Percentiles rank a stretch among this genome's conserved stretches.
These are phyloP conservation scores for Aspergillus panamensis DNA, from an alignment of 495 filamentous ascomycete genomes.

Conservation along the genomic window DNA sequence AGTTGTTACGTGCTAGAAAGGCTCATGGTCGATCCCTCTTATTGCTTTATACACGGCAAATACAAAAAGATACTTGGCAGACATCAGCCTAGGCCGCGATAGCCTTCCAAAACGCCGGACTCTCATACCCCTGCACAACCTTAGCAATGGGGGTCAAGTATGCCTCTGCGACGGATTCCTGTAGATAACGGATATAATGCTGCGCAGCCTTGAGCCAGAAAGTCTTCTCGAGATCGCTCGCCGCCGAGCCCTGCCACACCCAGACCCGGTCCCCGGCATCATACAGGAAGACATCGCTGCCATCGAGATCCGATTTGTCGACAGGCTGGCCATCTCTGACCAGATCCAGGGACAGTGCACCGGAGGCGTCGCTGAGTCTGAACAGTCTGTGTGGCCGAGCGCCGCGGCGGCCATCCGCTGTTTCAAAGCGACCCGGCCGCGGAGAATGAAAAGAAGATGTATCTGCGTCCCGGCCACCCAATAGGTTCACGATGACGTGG, in stretches of 20 bases:
- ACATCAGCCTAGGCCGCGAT: not conserved
- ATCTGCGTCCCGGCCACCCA: conserved; percentile 48
- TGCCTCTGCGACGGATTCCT: conserved; percentile 35
- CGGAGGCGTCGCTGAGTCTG: conserved; percentile 53
- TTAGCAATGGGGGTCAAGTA: conserved; percentile 50
- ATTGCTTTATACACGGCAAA: too few species aligned
- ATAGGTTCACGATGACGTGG: conserved; percentile 47
- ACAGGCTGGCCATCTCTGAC: conserved; percentile 49
- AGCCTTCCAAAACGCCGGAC: conserved; percentile 38
- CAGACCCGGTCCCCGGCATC: conserved; percentile 51
- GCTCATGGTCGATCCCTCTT: too few species aligned
- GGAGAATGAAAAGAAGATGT: not conserved
- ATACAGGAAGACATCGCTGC: conserved; percentile 57
- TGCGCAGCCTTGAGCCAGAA: conserved; percentile 57
- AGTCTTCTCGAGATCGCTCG: conserved; percentile 52
- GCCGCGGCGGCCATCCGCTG: conserved; percentile 5
- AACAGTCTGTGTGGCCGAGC: conserved; percentile 46
- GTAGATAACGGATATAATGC: conserved; percentile 48
- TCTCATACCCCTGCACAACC: conserved; percentile 52
- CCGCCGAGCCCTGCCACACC: conserved; percentile 57
- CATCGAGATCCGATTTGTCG: conserved; percentile 43
- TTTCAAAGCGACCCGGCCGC: not conserved
- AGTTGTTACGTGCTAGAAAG: too few species aligned
- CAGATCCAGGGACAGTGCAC: conserved; percentile 48
- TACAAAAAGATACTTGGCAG: too few species aligned